Percentiles rank a stretch among this genome's conserved stretches.
phyloP scores from a whole-genome alignment of 1,284 basidiomycete genomes.

The Boletus mariae region DNA sequence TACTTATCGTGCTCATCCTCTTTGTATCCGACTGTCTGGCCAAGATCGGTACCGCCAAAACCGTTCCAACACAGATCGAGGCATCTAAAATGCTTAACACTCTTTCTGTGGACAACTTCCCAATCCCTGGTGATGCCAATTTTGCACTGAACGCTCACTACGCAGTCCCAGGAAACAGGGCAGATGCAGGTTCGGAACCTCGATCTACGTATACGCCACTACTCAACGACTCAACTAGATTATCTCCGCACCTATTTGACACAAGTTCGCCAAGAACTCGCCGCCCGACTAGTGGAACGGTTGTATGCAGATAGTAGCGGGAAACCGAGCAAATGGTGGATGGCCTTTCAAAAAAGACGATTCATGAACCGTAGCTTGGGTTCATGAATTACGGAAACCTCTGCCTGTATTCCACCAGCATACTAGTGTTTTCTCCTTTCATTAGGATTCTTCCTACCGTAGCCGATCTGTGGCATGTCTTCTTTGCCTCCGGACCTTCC shows the following conservation, averaged over 20 bases:
- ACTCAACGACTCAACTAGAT: slow-evolving; percentile 45
- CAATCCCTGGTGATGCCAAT: slow-evolving; percentile 93
- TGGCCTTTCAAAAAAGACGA: slow-evolving; percentile 96
- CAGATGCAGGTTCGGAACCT: slow-evolving; percentile 73
- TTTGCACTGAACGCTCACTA: slow-evolving; percentile 95
- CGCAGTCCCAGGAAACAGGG: slow-evolving; percentile 70
- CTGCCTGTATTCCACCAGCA: slow-evolving; percentile 14
- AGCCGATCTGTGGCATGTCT: slow-evolving; percentile 77
- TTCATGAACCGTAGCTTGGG: slow-evolving; percentile 91
- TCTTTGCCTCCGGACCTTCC: slow-evolving; percentile 68
- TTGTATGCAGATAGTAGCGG: slow-evolving; percentile 85
- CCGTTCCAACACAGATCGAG: slow-evolving; percentile 75
- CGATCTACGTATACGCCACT: background rate
- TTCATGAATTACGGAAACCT: slow-evolving; percentile 35
- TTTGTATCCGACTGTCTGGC: slow-evolving; percentile 97
- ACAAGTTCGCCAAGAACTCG: slow-evolving; percentile 91
- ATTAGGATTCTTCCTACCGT: slow-evolving; percentile 86
- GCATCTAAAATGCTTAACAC: slow-evolving; percentile 88
- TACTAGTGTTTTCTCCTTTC: slow-evolving; percentile 58
- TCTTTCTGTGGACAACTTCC: slow-evolving; percentile 88
- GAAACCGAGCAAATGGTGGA: slow-evolving; percentile 99
- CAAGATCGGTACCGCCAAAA: slow-evolving; percentile 71
- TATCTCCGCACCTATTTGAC: slow-evolving; percentile 88
- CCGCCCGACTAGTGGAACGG: slow-evolving; percentile 80
- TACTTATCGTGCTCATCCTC: slow-evolving; percentile 96